Conservation (phyloP, 805 yeast species). For the Candida montana region DNA sequence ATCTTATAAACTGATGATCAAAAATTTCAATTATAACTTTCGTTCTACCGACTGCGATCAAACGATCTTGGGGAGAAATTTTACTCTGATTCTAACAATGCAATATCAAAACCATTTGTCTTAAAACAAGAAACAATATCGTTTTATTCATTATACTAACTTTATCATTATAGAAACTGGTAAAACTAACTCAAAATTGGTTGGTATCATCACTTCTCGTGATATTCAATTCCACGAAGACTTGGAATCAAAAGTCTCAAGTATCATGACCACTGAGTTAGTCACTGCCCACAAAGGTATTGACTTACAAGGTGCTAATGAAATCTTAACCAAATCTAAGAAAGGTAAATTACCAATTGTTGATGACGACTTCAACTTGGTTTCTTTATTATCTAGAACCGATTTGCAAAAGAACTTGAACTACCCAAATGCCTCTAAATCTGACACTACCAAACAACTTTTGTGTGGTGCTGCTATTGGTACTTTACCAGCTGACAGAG, state of each 20-base stretch:
- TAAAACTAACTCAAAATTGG: slow-evolving; percentile 76
- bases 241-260: slow-evolving; percentile 52
- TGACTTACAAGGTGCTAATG: slow-evolving; percentile 80
- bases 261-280: slow-evolving; percentile 86
- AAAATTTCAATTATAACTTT: slow-evolving; percentile 65
- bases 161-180: slow-evolving; percentile 59
- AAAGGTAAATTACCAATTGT: slow-evolving; percentile 97
- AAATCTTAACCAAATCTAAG: slow-evolving; percentile 83
- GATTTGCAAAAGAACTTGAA: slow-evolving; percentile 94
- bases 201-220: slow-evolving; percentile 96
- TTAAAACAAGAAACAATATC: no score
- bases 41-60: slow-evolving; percentile 99
- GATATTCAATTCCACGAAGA: slow-evolving; percentile 93
- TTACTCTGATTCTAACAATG: slow-evolving; percentile 31
- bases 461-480: slow-evolving; percentile 99
- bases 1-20: slow-evolving; percentile 45
- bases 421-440: slow-evolving; percentile 93
- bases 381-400: slow-evolving; percentile 88
- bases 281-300: slow-evolving; percentile 82
- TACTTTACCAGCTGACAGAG: slow-evolving; percentile 83
- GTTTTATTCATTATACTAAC: slow-evolving; percentile 14
- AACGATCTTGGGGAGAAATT: slow-evolving; percentile 90
- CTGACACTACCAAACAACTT: slow-evolving; percentile 87
- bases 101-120: no score
- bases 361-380: slow-evolving; percentile 68